phyloP scores from a whole-genome alignment of 306 rosid genomes.

The Citrullus amarus region DNA sequence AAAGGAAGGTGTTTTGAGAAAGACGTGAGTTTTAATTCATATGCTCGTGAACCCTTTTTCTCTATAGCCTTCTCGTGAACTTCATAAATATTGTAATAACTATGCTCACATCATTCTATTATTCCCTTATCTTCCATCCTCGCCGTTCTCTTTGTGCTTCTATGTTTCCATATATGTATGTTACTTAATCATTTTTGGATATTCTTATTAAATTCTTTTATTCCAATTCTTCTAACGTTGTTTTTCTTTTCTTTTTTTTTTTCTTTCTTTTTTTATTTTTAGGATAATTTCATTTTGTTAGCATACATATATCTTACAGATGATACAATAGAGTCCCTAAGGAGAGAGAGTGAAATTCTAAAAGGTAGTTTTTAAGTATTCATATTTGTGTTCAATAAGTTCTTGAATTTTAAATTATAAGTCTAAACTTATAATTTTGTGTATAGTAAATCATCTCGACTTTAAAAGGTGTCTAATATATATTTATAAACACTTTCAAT shows the following conservation, averaged over 20 bases:
- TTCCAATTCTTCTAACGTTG: neutral
- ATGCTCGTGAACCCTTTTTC: slow-evolving; percentile 1
- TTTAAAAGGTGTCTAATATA: no score
- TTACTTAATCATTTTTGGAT: neutral
- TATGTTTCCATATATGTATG: neutral
- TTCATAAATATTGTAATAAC: neutral
- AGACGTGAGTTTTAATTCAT: neutral
- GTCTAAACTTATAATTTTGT: no score
- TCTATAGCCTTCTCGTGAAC: slow-evolving; percentile 4
- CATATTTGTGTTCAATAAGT: neutral
- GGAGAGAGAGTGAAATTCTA: no score
- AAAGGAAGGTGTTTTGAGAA: neutral
- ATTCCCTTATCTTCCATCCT: neutral
- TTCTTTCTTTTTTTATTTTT: no score
- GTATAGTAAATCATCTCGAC: no score
- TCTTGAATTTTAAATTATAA: no score
- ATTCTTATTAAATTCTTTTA: neutral
- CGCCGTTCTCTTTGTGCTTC: neutral
- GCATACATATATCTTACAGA: no score
- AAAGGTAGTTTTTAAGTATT: no score
- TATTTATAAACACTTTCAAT: no score
- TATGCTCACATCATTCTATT: neutral
- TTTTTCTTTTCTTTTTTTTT: neutral
- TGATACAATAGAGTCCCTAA: no score
- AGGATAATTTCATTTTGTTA: no score